Evolutionary conservation across 2,329 filamentous ascomycete species (phyloP).

Genomic region (Ceratocystis eucalypticola): DNA sequence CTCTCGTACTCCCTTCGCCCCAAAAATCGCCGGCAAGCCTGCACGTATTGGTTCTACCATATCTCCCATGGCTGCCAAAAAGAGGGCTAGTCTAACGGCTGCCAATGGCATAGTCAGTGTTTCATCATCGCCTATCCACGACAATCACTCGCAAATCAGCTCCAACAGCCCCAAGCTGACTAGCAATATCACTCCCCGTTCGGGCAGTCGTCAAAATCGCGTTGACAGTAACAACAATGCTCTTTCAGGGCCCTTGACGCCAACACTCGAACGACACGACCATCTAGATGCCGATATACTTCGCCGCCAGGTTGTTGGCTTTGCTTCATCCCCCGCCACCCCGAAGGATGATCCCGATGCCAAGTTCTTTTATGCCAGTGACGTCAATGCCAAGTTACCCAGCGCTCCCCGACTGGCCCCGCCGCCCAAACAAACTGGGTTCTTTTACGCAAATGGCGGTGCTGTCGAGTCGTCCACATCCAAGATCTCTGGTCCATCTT

Average conservation of each 20-base stretch:
- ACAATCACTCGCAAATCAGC: conserved; percentile 25
- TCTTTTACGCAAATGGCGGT: conserved; percentile 44
- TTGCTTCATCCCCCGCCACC: conserved; percentile 29
- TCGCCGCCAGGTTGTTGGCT: conserved; percentile 27
- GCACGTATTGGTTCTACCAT: conserved; percentile 20
- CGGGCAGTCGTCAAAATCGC: conserved; percentile 57
- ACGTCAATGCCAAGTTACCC: conserved; percentile 42
- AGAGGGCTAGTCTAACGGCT: conserved; percentile 4
- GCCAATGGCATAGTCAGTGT: not conserved
- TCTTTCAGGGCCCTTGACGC: conserved; percentile 41
- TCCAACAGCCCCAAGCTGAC: conserved; percentile 29
- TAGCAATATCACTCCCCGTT: conserved; percentile 65
- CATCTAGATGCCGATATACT: conserved; percentile 10
- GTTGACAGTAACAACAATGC: conserved; percentile 56
- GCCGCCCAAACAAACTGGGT: conserved; percentile 32
- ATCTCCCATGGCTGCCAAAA: conserved; percentile 4
- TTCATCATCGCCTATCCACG: conserved; percentile 29
- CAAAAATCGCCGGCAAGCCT: conserved; percentile 40
- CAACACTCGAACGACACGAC: conserved; percentile 32
- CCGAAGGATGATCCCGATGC: conserved; percentile 31
- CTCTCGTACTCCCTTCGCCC: conserved; percentile 35
- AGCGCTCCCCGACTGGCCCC: conserved; percentile 29
- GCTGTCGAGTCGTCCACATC: conserved; percentile 26
- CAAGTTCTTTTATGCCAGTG: conserved; percentile 89
- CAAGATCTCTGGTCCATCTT: conserved; percentile 24